Base-by-base conservation (phyloP, 2,329 filamentous ascomycete genomes). In the Apiospora pterosperma region DNA sequence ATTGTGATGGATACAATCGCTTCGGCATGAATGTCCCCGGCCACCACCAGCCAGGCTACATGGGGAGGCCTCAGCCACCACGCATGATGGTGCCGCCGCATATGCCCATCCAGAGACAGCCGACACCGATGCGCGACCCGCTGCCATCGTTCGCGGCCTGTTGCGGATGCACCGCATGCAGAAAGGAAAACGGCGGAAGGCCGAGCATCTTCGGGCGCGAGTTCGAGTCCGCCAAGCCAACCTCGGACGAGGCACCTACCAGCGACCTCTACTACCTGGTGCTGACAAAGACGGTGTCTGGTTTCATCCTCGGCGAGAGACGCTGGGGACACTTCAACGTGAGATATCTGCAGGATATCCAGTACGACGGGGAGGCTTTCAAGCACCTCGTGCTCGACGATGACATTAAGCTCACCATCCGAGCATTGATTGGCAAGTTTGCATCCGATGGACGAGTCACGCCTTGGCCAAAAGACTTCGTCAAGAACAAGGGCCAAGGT, bases 401-500 rank as follows among this genome's bases (percentile, higher is more conserved):
- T 1, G 81, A 81, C 36, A 78, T 84, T 63, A 86, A 86, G 72
- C 79, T 84, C 48, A 76, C 85, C 8, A 80, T 85, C 67, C 76
- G 80, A 14, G 60, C 39, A 10, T 8, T 62, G 39, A 62, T 48
- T n/a, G 60, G 60, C 38, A 48, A 44, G 36, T 62, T 62, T 8
- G 81, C 82, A 2, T 48, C 59, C 25, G 59, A 62, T 4, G 44
- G 36, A 1, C 60, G 62, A 19, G 28, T 65, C 12, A 41, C 34
- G 5, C 25, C 31, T 4, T 84, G 81, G 82, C 76, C 77, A 65
- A 79, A 78, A 67, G 64, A 70, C 23, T 39, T 70, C 1, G 64
- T 70, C 31, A 62, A 64, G 28, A 67, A 67, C 28, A 70, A 70
- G 36, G 68, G 68, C 23, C 44, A 79, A 36, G 80, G 81, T 3